These are phyloP conservation scores for Candida pini DNA, from an alignment of 805 yeast genomes.

Conservation along the genomic window DNA sequence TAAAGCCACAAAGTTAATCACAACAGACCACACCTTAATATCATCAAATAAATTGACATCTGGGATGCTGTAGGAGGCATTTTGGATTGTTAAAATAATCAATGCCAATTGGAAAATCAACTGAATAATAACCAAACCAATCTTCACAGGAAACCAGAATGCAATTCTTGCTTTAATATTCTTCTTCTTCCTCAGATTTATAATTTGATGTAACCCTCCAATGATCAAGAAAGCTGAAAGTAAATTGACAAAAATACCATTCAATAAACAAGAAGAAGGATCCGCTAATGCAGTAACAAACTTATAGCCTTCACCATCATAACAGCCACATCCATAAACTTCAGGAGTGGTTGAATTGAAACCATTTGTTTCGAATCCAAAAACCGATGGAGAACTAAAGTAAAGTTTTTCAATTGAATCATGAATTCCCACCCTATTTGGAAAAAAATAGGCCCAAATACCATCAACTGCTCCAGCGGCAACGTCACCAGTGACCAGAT, in stretches of 20 bases:
- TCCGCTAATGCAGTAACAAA: conserved; percentile 36
- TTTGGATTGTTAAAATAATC: conserved; percentile 9
- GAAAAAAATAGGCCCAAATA: conserved; percentile 2
- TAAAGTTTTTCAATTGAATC: conserved; percentile 3
- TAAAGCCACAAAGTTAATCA: conserved; percentile 36
- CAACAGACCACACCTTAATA: conserved; percentile 21
- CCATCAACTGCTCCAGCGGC: conserved; percentile 6
- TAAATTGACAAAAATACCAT: conserved; percentile 35
- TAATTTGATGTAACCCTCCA: conserved; percentile 32
- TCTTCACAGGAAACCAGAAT: conserved; percentile 38
- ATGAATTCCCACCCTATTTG: conserved; percentile 3
- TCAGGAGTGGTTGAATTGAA: background rate
- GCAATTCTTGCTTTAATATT: conserved; percentile 25
- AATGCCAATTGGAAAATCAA: conserved; percentile 29
- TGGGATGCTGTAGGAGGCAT: conserved; percentile 12
- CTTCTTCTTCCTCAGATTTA: conserved; percentile 28
- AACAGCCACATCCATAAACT: conserved; percentile 25
- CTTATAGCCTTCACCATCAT: conserved; percentile 40
- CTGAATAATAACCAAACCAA: conserved; percentile 35
- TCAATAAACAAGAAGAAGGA: conserved; percentile 46
- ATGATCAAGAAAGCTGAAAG: conserved; percentile 33
- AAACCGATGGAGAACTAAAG: background rate
- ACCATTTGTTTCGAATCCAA: background rate
- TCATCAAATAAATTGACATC: conserved; percentile 24
- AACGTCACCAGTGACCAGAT: conserved; percentile 6